A percentile compares a stretch with the other conserved stretches of the same genome.
phyloP scores from a whole-genome alignment of 2,329 filamentous ascomycete genomes.

The Phoma sp. region DNA sequence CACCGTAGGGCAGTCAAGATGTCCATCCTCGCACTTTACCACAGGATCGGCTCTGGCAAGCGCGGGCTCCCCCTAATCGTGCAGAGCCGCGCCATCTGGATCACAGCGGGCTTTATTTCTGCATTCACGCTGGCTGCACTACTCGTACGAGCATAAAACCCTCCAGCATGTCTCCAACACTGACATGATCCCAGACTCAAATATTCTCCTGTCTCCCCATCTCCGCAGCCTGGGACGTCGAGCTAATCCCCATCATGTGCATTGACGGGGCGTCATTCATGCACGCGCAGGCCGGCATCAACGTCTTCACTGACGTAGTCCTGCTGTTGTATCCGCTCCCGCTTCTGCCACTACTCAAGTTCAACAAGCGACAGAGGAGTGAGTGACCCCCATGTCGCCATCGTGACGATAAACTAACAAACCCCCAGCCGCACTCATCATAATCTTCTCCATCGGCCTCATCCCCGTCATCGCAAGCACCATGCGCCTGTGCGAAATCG shows the following conservation, averaged over 20 bases:
- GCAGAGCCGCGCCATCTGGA: conserved; percentile 29
- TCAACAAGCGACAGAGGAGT: conserved; percentile 36
- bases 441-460: conserved; percentile 37
- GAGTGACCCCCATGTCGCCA: background rate
- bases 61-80: conserved; percentile 33
- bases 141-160: conserved; percentile 20
- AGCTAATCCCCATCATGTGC: conserved; percentile 21
- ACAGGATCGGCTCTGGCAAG: conserved; percentile 34
- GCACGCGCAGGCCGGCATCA: conserved; percentile 30
- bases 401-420: background rate
- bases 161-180: background rate
- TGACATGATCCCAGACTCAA: conserved; percentile 19
- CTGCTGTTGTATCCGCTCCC: conserved; percentile 34
- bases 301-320: conserved; percentile 32
- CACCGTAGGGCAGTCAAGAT: conserved; percentile 36
- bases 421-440: conserved; percentile 27
- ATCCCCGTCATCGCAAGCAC: conserved; percentile 36
- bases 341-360: conserved; percentile 30
- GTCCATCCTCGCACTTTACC: conserved; percentile 37
- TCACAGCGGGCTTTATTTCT: conserved; percentile 26
- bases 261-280: conserved; percentile 29
- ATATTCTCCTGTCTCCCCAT: conserved; percentile 32
- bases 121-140: conserved; percentile 29
- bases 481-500: conserved; percentile 35
- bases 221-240: conserved; percentile 27